Evolutionary conservation across 2,329 filamentous ascomycete genomes (phyloP), one percentile per base, ranked within the genome.

Genomic region (Cryphonectria carpinicola): DNA sequence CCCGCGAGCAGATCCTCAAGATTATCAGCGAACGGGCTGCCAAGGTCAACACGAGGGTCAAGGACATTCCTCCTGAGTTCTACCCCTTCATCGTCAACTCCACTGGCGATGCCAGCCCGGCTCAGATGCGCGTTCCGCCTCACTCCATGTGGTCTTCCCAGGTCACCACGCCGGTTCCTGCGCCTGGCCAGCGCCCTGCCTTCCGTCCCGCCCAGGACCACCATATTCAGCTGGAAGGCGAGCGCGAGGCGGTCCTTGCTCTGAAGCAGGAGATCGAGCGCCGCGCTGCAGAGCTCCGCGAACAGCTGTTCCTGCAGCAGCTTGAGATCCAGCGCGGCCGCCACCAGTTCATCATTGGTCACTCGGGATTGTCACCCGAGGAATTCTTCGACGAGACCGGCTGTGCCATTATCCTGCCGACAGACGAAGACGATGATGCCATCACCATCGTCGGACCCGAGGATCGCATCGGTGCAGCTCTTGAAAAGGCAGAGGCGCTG

Each of bases 271-370:
- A 93, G 77, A 92, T 98, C 74, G 94, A 98, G 81, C 89, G 90
- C 65, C 88, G 91, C 71, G 93, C 90, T 8, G 88, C 91, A 72
- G 88, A 95, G 77, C 87, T 99, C 32, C 90, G 91, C 75, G 88
- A 89, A 71, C 89, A 93, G 78, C 85, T 98, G 65, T 89, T 91
- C 58, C 84, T 96, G 65, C 90, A 96, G 75, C 91, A 97, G 80
- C 84, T 94, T 58, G 88, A 92, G 7, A 93, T 98, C 75, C 92
- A 95, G 80, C 91, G 92, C 73, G 94, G 93, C 65, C 90, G 94
- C 66, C 96, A 98, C 80, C 95, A 97, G 80, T 98, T 98, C 84
- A 96, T 99, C 78, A 90, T 97, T 73, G 95, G 95, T 66, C 90
- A 95, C 73, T 88, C 91, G 73, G 94, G 93, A 72, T 88, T 93